Evolutionary conservation across 2,329 filamentous ascomycete species (phyloP).

Genomic region (Aureobasidium sp.): DNA sequence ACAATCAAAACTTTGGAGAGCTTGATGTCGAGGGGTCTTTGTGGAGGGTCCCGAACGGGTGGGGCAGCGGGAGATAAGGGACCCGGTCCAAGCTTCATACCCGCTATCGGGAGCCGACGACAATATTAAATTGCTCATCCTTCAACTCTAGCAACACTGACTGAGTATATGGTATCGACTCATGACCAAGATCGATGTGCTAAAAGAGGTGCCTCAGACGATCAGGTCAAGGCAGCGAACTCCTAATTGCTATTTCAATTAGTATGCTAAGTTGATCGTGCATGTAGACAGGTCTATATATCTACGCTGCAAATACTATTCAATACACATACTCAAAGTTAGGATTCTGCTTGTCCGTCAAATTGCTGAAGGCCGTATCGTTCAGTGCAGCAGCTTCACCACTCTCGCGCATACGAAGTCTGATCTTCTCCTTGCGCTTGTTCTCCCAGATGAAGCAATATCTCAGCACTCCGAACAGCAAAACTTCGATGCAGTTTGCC

Average conservation of each 20-base stretch:
- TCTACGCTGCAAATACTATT: background rate
- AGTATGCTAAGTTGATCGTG: background rate
- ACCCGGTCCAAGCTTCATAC: background rate
- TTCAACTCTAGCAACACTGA: background rate
- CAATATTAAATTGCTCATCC: background rate
- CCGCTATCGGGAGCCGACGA: constrained; percentile 1
- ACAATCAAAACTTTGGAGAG: background rate
- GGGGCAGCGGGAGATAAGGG: constrained; percentile 1
- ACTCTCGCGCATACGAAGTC: background rate
- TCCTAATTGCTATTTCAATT: background rate
- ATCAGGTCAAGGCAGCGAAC: background rate
- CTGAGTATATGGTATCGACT: background rate
- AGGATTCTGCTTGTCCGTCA: constrained; percentile 19
- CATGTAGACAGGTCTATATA: background rate
- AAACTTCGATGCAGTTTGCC: background rate
- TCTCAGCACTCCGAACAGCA: background rate
- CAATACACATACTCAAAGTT: constrained; percentile 18
- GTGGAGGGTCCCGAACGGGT: background rate
- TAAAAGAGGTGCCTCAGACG: background rate
- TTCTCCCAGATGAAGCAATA: background rate
- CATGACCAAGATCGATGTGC: too few relatives aligned
- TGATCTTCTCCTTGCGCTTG: constrained; percentile 2
- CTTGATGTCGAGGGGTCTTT: background rate
- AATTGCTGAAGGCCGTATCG: background rate
- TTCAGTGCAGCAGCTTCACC: background rate